A percentile compares a stretch with the other conserved stretches of the same genome.
Conservation (phyloP, 345 rosid genomes). For the Ailanthus altissimus region DNA sequence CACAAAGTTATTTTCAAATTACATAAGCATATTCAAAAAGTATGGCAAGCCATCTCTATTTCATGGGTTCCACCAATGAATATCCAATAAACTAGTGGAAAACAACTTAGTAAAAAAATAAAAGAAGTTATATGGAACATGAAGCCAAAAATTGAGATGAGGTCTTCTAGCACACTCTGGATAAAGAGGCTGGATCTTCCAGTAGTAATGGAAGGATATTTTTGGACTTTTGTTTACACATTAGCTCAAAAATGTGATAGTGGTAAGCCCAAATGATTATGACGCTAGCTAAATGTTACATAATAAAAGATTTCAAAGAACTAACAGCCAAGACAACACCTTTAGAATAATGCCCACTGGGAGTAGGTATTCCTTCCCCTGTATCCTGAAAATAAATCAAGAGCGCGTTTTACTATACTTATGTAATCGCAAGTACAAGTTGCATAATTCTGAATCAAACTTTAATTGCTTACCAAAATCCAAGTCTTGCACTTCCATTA, state of each 20-base stretch:
- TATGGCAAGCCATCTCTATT: neutral
- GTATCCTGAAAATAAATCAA: conserved; percentile 59
- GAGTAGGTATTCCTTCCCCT: conserved; percentile 82
- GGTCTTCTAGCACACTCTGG: neutral
- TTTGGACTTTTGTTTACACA: neutral
- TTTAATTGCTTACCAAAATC: conserved; percentile 76
- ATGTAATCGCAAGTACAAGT: neutral
- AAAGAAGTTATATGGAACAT: neutral
- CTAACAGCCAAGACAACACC: conserved; percentile 44
- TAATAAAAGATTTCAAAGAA: conserved; percentile 1
- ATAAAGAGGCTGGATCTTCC: neutral
- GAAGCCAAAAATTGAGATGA: neutral
- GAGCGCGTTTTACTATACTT: neutral
- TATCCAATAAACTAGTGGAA: neutral
- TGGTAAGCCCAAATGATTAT: neutral
- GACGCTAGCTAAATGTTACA: neutral
- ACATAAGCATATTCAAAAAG: too few relatives aligned
- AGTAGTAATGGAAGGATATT: neutral
- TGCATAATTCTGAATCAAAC: neutral
- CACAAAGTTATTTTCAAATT: too few relatives aligned
- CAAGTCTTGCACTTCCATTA: conserved; percentile 94
- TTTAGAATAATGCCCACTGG: conserved; percentile 88
- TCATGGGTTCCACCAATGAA: neutral
- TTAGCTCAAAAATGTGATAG: neutral
- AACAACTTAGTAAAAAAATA: neutral